Evolutionary conservation across 1,284 basidiomycete genomes (phyloP), one percentile per base, ranked within the genome.

Genomic region (Melampsora americana): DNA sequence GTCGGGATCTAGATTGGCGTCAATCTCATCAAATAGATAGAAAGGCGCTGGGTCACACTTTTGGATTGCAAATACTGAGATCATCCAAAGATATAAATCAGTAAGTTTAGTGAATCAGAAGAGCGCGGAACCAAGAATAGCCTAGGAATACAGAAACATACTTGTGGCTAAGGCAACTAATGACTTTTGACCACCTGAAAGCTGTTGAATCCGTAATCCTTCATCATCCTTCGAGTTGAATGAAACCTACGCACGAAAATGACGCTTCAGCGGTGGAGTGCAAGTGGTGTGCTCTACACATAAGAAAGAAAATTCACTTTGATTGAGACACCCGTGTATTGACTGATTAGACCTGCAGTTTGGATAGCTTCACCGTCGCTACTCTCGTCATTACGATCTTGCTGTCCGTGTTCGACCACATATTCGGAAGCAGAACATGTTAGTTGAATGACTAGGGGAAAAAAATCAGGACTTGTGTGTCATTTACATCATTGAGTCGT

Each of bases 1-100:
- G 85, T 98, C 93, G 5, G 95, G 93, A 81, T 99, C 96, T 69
- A 99, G 86, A 81, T 98, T 98, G 68, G 95, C 95, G 81, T 99
- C 95, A 81, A 98, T 98, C 86, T 99, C 96, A 83, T 99, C 96
- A 82, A 99, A 99, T n/a, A 99, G 87, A 84, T 99, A 99, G 86
- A 99, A 99, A 0, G 96, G 96, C 0, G 96, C 96, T 0, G 96
- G 96, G 82, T 99, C 96, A 83, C 95, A 98, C 84, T 96, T 97
- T 83, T 99, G 96, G 80, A 99, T 99, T 9, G 95, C 94, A 82
- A 99, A 99, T 23, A 99, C 95, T 90, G 79, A 0, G 18, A 14
- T 32, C 23, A 46, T 68, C 42, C 59, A 56, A 28, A 56, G 1
- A n/a, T 28, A 56, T n/a, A 56, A 16, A 7, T 56, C 9, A 56